Conservation (phyloP, 73 alveolate genomes). For the Blepharisma stoltei region DNA sequence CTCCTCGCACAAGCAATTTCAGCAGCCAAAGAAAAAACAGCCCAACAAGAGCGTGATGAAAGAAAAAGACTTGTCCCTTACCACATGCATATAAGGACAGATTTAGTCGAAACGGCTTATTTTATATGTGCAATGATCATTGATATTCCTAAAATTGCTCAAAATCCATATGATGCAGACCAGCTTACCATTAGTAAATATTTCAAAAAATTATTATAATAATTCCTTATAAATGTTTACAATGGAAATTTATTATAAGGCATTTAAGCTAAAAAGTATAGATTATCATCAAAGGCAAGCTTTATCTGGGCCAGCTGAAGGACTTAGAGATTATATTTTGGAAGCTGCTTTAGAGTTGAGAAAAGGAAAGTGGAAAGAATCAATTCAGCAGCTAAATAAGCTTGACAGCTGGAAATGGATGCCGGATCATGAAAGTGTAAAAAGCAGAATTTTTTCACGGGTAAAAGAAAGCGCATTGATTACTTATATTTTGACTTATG, state of each 20-base stretch:
- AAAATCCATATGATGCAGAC: slow-evolving; percentile 30
- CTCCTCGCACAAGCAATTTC: slow-evolving; percentile 53
- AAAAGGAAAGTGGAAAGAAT: slow-evolving; percentile 50
- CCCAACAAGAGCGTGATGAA: slow-evolving; percentile 50
- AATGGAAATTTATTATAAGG: no score
- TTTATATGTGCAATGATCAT: slow-evolving; percentile 57
- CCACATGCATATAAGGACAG: slow-evolving; percentile 65
- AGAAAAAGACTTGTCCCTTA: slow-evolving; percentile 52
- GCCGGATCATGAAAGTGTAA: not conserved
- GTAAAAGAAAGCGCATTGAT: slow-evolving; percentile 14
- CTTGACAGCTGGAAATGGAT: slow-evolving; percentile 1
- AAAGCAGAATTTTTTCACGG: not conserved
- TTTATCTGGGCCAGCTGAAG: slow-evolving; percentile 56
- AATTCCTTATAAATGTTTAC: no score
- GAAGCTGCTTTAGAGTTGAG: slow-evolving; percentile 54
- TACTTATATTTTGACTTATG: slow-evolving; percentile 11
- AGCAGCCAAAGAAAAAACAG: slow-evolving; percentile 37
- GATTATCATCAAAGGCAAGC: slow-evolving; percentile 48
- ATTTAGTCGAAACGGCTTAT: slow-evolving; percentile 51
- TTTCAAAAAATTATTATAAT: slow-evolving; percentile 57
- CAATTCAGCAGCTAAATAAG: slow-evolving; percentile 31
- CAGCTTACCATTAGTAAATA: slow-evolving; percentile 44
- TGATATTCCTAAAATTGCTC: slow-evolving; percentile 54
- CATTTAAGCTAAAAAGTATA: no score
- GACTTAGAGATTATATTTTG: slow-evolving; percentile 50